A percentile compares a stretch with the other conserved stretches of the same genome.
phyloP scores from a whole-genome alignment of 805 yeast species.

The Candida nanaspora region DNA sequence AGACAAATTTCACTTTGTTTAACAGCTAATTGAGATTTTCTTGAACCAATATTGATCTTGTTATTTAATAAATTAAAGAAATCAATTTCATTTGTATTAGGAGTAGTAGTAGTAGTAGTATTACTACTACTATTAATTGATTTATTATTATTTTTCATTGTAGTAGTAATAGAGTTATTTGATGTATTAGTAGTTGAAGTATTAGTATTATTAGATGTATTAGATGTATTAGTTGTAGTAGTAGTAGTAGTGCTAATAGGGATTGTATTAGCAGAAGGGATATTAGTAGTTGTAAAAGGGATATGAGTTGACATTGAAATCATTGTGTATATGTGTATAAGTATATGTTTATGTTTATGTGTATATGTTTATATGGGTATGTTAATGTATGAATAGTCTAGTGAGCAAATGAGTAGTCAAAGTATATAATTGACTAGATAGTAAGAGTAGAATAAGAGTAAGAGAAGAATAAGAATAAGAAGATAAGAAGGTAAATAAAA shows the following conservation, averaged over 20 bases:
- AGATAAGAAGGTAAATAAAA: background rate
- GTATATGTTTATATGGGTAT: background rate
- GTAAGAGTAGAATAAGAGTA: background rate
- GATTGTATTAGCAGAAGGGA: background rate
- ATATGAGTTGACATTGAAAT: slow-evolving; percentile 1
- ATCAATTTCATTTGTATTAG: background rate
- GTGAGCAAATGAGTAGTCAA: too few relatives aligned
- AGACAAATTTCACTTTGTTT: slow-evolving; percentile 76
- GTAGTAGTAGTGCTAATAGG: background rate
- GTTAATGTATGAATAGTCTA: too few relatives aligned
- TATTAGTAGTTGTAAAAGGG: background rate
- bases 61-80: background rate
- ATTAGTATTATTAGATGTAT: background rate
- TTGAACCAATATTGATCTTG: slow-evolving; percentile 63
- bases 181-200: background rate
- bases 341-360: background rate
- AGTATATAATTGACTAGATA: too few relatives aligned
- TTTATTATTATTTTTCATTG: background rate
- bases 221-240: background rate
- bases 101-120: too few relatives aligned
- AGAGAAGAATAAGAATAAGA: background rate
- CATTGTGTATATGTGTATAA: background rate
- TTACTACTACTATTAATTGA: too few relatives aligned
- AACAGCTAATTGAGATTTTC: slow-evolving; percentile 83
- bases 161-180: background rate